Base-by-base conservation (phyloP, 2,329 filamentous ascomycete species). In the Juglanconis oblonga region DNA sequence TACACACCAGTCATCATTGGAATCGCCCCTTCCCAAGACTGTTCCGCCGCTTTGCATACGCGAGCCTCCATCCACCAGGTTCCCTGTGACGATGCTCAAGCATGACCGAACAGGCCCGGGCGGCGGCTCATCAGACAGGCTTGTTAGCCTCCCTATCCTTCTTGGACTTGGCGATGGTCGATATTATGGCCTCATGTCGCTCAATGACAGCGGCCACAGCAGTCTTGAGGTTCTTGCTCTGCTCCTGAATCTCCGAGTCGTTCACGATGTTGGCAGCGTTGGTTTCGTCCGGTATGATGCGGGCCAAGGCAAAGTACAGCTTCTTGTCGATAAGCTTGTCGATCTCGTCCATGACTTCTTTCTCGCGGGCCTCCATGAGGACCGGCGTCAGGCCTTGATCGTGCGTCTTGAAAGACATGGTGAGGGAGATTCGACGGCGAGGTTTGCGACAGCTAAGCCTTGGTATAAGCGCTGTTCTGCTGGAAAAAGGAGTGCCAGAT, bases 241-340 rank as follows among this genome's bases (percentile, higher is more conserved):
- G 58, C 56, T 58, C 62, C 35, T 59, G 59, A 11, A 63, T 62
- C 32, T 62, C 62, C 9, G 62, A 48, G 52, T 63, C 59, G 4
- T 61, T n/a, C 11, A 63, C 58, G n/a, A 62, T 62, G 9, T 29
- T 24, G 5, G 62, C 36, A 17, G 62, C 62, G n/a, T 62, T 51
- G 14, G 62, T 52, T 2, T 62, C 55, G 49, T 54, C 24, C 5
- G 59, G 58, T 11, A 62, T 62, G 48, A 62, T 45, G 14, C 56
- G 55, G 9, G 62, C 62, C 9, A 63, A 44, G 31, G 62, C 62
- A 5, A 62, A 51, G 17, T 59, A 53, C 8, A 63, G 59, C 55
- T 63, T 63, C 59, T 62, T 51, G 55, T 63, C 62, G 38, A 63
- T 63, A 14, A 63, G 62, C 55, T 62, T 59, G 32, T 61, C 51